Base-by-base conservation (phyloP, 768 basidiomycete species). In the Leccinum obscurum region DNA sequence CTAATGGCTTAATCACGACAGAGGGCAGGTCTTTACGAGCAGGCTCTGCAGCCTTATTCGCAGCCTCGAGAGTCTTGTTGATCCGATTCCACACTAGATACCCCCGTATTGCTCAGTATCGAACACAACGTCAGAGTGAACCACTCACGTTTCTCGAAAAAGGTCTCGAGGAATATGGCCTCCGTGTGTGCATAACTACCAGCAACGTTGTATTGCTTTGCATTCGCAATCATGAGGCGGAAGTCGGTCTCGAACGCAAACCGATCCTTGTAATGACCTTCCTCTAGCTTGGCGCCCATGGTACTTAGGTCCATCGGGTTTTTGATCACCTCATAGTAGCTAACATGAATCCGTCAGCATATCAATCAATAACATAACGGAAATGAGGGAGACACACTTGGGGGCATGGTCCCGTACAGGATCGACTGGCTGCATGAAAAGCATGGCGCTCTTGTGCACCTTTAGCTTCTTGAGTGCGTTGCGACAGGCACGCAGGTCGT, bases 251-350 rank as follows among this genome's bases (percentile, higher is more conserved):
- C 87, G 72, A 98, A 96, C 14, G 82, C 88, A 67, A 88, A 86
- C 10, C 94, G 86, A 66, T 91, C 86, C 62, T 85, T 83, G 77
- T 98, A 98, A 75, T 89, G 83, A 6, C 95, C 94, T 58, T 84
- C 86, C 66, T 91, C 88, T 10, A 98, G 77, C 72, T 96, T 98
- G 39, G 89, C 89, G 28, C 82, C 79, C 80, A 96, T 90, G 0
- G 95, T 94, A 55, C 88, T 87, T 17, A 98, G 80, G 70, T 99
- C 97, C 93, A 99, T 98, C 1, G 97, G 96, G 11, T 89, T 81
- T 73, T 91, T 91, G 73, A 99, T 88, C 59, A 95, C 77, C 56
- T 91, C 87, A 68, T 94, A 93, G 72, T 98, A 98, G 65, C 95
- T 96, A 61, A 46, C 9, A 50, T 7, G n/a, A 28, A 28, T 11